Base-by-base conservation (phyloP, 495 filamentous ascomycete species). In the Trichoderma erinaceum region DNA sequence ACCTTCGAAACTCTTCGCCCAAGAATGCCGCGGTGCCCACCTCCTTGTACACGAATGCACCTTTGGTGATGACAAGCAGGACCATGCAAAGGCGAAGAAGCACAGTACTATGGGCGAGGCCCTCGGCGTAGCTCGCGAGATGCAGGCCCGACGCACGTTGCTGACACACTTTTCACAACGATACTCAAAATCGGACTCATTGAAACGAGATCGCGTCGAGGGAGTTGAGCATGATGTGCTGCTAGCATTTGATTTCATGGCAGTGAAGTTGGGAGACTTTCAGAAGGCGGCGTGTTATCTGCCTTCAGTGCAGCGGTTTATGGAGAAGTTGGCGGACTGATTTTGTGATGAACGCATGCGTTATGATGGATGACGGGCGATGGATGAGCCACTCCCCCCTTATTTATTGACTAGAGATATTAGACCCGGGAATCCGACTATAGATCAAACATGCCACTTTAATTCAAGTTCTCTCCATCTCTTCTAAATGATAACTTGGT, bases 121-220 rank as follows among this genome's bases (percentile, higher is more conserved):
- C 16, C 80, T 99, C 16, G 85, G 82, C 50, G 84, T 97, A 6
- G 96, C 88, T 29, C 83, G 82, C 32, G 77, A 77, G 35, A 99
- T 99, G 96, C 73, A 83, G 16, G 94, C 93, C 1, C 82, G 84
- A 66, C 80, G 88, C 25, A 85, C 93, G 21, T 71, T 97, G 67
- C 81, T 99, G 52, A 98, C 96, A 27, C 95, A 99, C 78, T 99
- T 99, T 78, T 90, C 87, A 41, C 95, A 99, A 76, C 82, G 95
- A n/a, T 99, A 99, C 77, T 90, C 92, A 72, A 97, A 97, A 78
- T 76, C 80, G 65, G 71, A 73, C 65, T 73, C 76, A 66, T 43
- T 79, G 66, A 67, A 76, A 5, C 69, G 73, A 15, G 74, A 69
- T 21, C 71, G 72, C 27, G 74, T 70, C n/a, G 73, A 70, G 29